These are phyloP conservation scores for Wickerhamiella musiphila DNA, from an alignment of 805 yeast genomes.

Conservation along the genomic window DNA sequence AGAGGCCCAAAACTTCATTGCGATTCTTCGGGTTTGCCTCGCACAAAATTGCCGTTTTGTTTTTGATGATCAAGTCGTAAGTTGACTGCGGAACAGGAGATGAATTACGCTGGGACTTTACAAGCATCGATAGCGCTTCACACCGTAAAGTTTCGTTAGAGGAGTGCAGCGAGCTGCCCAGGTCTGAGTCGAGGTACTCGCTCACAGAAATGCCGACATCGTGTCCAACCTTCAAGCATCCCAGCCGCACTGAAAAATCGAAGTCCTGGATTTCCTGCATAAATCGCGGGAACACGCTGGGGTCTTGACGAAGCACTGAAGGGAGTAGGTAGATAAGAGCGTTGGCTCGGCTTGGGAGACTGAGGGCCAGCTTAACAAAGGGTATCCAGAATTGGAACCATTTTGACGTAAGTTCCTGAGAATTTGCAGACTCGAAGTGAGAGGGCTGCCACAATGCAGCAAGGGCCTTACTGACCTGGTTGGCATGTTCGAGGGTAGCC, in stretches of 20 bases:
- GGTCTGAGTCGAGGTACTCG: background rate
- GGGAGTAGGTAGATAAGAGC: constrained; percentile 6
- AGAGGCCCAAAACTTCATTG: constrained; percentile 41
- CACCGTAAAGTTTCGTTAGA: constrained; percentile 23
- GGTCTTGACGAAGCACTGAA: constrained; percentile 4
- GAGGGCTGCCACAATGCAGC: constrained; percentile 4
- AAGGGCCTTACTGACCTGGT: constrained; percentile 6
- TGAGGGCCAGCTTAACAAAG: constrained; percentile 3
- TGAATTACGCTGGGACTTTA: constrained; percentile 46
- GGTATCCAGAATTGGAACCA: constrained; percentile 6
- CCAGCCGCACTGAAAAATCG: too few relatives aligned
- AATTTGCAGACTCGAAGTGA: background rate
- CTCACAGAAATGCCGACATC: constrained; percentile 3
- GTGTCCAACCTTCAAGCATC: constrained; percentile 5
- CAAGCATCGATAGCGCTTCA: constrained; percentile 41
- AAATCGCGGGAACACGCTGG: constrained; percentile 2
- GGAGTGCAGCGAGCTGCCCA: constrained; percentile 1
- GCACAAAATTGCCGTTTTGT: constrained; percentile 35
- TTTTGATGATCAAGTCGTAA: constrained; percentile 27
- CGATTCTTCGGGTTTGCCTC: constrained; percentile 55
- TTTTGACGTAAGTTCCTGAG: background rate
- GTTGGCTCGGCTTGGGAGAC: constrained; percentile 3
- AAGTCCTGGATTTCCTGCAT: constrained; percentile 2
- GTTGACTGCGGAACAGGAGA: constrained; percentile 32
- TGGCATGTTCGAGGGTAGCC: constrained; percentile 5